Percentiles rank a stretch among this genome's conserved stretches.
Evolutionary conservation across 192 early-diverging fungal species (phyloP).

Genomic region (Backusella westeae): DNA sequence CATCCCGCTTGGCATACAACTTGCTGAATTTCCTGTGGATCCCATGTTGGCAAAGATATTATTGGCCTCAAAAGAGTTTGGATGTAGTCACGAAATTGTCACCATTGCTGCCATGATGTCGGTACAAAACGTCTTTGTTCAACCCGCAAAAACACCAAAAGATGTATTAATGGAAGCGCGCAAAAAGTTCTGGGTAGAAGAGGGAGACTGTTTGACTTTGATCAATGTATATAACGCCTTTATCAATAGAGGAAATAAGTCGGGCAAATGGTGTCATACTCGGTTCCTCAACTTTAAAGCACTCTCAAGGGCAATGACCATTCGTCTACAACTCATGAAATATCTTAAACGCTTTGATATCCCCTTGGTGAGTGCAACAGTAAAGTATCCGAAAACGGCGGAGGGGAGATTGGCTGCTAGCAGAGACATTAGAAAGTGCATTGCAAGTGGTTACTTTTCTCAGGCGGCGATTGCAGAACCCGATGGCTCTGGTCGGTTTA

Average conservation of each 20-base stretch:
- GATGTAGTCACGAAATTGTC: slow-evolving; percentile 71
- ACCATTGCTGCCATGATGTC: slow-evolving; percentile 80
- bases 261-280: slow-evolving; percentile 85
- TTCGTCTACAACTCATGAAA: slow-evolving; percentile 87
- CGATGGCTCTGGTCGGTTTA: slow-evolving; percentile 60
- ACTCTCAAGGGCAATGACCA: slow-evolving; percentile 78
- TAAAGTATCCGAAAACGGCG: slow-evolving; percentile 39
- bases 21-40: slow-evolving; percentile 79
- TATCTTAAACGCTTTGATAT: slow-evolving; percentile 50
- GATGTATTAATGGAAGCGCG: slow-evolving; percentile 52
- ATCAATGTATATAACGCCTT: slow-evolving; percentile 83
- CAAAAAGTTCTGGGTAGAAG: slow-evolving; percentile 71
- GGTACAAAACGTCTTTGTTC: slow-evolving; percentile 61
- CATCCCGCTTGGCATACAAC: slow-evolving; percentile 63
- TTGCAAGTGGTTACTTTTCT: slow-evolving; percentile 72
- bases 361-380: slow-evolving; percentile 21
- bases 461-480: slow-evolving; percentile 67
- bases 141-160: slow-evolving; percentile 32
- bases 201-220: slow-evolving; percentile 67
- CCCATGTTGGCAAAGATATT: slow-evolving; percentile 67
- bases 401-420: slow-evolving; percentile 39
- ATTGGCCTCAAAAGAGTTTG: slow-evolving; percentile 57
- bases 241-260: slow-evolving; percentile 46
- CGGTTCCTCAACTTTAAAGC: slow-evolving; percentile 71
- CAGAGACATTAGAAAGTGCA: slow-evolving; percentile 61